Evolutionary conservation across 306 rosid genomes (phyloP), one percentile per base, ranked within the genome.

Genomic region (Bauhinia variegata): DNA sequence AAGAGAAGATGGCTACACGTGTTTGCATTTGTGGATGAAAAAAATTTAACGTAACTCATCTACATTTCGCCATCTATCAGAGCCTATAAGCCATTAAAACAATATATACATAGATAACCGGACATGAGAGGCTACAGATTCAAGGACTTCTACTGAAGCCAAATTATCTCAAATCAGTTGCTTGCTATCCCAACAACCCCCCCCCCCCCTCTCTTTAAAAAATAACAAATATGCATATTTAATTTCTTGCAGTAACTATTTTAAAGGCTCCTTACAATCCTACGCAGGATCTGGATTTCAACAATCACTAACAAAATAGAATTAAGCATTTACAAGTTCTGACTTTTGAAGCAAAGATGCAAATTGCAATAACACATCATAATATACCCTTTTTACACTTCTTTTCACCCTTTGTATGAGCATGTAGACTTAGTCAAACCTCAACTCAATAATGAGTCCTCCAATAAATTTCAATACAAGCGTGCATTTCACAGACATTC

Each of bases 141-240:
- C 59, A 47, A 46, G 38, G 56, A 61, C 53, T 34, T 46, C 39
- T 37, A 78, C 14, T 19, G n/a, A 50, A 49, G 65, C 47, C 54
- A 63, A 17, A 44, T 75, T 70, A 68, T 68, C 54, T n/a, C n/a
- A n/a, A n/a, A n/a, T n/a, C n/a, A n/a, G n/a, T n/a, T n/a, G n/a
- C n/a, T 23, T 15, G 31, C 46, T 14, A 58, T 19, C 47, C 63
- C 10, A 6, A 8, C n/a, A n/a, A n/a, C n/a, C n/a, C n/a, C n/a
- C n/a, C n/a, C n/a, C n/a, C n/a, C n/a, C n/a, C n/a, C n/a, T n/a
- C n/a, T n/a, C n/a, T n/a, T n/a, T n/a, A n/a, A n/a, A n/a, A n/a
- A n/a, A n/a, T n/a, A n/a, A n/a, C n/a, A n/a, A n/a, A n/a, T n/a
- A n/a, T n/a, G n/a, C n/a, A n/a, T 16, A 58, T 8, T 33, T 15